Evolutionary conservation across 2,329 filamentous ascomycete species (phyloP), one percentile per base, ranked within the genome.

Genomic region (Xylaria polymorpha): DNA sequence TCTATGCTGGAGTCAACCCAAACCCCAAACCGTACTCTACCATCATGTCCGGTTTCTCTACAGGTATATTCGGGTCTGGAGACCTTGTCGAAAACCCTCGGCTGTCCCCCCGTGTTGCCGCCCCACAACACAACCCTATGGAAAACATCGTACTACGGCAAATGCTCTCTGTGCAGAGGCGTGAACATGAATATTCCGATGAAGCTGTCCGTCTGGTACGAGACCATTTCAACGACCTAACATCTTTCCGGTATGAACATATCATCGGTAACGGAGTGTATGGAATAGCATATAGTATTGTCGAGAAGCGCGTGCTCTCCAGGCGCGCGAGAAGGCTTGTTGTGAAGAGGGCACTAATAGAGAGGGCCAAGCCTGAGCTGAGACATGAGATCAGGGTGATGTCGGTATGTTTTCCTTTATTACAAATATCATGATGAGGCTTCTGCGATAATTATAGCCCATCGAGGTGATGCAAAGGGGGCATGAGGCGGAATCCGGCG

Each of bases 341-440:
- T 2, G 62, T 72, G 1, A 72, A 72, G 64, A 63, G 69, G 32
- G 53, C 66, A 14, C 6, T 25, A 15, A 0, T 60, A 20, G 22
- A 56, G 7, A 8, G 1, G 10, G 10, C 20, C 10, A 32, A 25
- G 2, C 5, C 4, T 4, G 62, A 65, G 7, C 35, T 72, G 50
- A 8, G 14, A 4, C 1, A 48, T 0, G 70, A 72, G 35, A 72
- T 72, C 25, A 12, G 2, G 4, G 18, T 39, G 15, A 66, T 72
- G 64, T 2, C 20, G 37, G 68, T 70, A 70, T 10, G 70, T 68
- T 29, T 29, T 29, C 25, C 2, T 29, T 4, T 29, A 29, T 29
- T 29, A 29, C 25, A 29, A 29, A 29, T 29, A 29, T 29, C 4
- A 29, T 29, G 25, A 29, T 4, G 25, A 29, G 25, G 25, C 25